Evolutionary conservation across 2,329 filamentous ascomycete species (phyloP).

Genomic region (Penicillium glabrum): DNA sequence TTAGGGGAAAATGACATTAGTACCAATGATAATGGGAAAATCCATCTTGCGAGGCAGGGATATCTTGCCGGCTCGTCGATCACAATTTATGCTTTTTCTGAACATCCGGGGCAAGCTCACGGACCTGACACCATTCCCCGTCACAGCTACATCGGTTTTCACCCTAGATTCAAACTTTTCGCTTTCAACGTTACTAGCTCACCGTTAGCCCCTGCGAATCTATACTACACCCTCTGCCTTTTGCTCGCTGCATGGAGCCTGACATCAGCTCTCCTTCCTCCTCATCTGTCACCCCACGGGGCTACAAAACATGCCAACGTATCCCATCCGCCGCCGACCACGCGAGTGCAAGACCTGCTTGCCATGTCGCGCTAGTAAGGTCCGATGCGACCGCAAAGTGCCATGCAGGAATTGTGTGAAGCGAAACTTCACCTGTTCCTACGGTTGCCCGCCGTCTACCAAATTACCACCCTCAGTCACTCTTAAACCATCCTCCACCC

Average conservation of each 20-base stretch:
- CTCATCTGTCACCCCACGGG: constrained; percentile 11
- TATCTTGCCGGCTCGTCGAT: background rate
- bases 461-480: constrained; percentile 14
- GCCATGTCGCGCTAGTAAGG: constrained; percentile 52
- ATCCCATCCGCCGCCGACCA: constrained; percentile 37
- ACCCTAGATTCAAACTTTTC: constrained; percentile 1
- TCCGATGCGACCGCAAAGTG: constrained; percentile 45
- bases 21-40: too few species aligned
- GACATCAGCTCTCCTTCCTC: constrained; percentile 4
- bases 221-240: constrained; percentile 14
- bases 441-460: constrained; percentile 29
- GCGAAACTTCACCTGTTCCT: constrained; percentile 40
- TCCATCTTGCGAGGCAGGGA: too few species aligned
- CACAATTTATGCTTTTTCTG: background rate
- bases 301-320: constrained; percentile 29
- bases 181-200: background rate
- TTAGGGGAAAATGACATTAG: too few species aligned
- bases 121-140: background rate
- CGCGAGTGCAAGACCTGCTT: constrained; percentile 49
- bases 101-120: constrained; percentile 2
- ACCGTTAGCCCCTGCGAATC: background rate
- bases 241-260: constrained; percentile 14
- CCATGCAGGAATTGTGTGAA: constrained; percentile 44
- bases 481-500: constrained; percentile 12
- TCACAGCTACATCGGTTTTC: background rate